Evolutionary conservation across 2,329 filamentous ascomycete species (phyloP).

Genomic region (Aureobasidium sp.): DNA sequence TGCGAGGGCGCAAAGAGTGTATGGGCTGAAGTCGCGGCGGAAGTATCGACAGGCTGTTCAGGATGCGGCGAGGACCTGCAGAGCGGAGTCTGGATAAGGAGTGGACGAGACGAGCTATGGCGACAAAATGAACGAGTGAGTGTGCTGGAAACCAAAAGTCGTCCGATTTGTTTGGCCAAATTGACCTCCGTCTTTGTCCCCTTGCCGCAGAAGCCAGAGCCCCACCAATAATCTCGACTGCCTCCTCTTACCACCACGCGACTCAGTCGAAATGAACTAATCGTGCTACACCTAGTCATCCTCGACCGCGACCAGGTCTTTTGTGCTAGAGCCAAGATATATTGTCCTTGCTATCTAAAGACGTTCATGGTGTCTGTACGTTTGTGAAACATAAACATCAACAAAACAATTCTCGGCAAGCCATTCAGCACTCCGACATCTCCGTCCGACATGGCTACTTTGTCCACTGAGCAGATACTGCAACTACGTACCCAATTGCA

Average conservation of each 20-base stretch:
- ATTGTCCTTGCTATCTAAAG: not conserved
- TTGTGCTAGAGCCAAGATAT: not conserved
- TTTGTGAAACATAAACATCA: constrained; percentile 2
- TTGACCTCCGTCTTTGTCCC: not conserved
- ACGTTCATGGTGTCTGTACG: not conserved
- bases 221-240: not conserved
- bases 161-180: constrained; percentile 16
- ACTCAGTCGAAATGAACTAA: not conserved
- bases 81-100: not conserved
- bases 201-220: constrained; percentile 2
- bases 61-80: not conserved
- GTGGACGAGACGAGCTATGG: constrained; percentile 1
- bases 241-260: not conserved
- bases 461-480: constrained; percentile 37
- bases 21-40: not conserved
- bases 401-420: not conserved
- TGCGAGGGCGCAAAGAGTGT: constrained; percentile 8
- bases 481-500: constrained; percentile 71
- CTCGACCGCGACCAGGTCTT: not conserved
- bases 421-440: not conserved
- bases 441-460: constrained; percentile 16
- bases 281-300: not conserved
- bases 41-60: not conserved
- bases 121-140: not conserved
- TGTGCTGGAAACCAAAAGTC: constrained; percentile 11